A percentile compares a stretch with the other conserved stretches of the same genome.
phyloP scores from a whole-genome alignment of 306 rosid genomes.

The Begonia masoniana region DNA sequence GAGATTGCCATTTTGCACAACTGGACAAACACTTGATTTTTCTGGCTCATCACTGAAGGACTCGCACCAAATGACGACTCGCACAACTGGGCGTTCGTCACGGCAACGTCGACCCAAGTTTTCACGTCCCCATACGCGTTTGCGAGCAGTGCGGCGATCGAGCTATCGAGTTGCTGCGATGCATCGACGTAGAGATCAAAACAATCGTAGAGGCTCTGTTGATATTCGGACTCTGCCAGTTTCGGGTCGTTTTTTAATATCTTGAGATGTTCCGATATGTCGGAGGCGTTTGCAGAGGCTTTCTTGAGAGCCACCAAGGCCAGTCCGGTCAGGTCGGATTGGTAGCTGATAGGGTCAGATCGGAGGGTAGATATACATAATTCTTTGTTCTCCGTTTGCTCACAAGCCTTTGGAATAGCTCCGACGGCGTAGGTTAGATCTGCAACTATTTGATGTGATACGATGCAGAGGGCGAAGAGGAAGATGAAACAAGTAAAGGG shows the following conservation, averaged over 20 bases:
- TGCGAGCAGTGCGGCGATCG: constrained; percentile 4
- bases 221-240: background rate
- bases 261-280: constrained; percentile 16
- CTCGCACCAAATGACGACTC: background rate
- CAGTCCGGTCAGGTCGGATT: constrained; percentile 21
- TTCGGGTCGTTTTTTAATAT: constrained; percentile 4
- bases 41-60: background rate
- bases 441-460: constrained; percentile 3
- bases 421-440: background rate
- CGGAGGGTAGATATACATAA: constrained; percentile 13
- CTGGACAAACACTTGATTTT: constrained; percentile 11
- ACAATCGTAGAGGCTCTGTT: constrained; percentile 25
- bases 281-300: constrained; percentile 24
- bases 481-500: background rate
- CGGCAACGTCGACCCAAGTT: constrained; percentile 19
- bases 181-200: constrained; percentile 26
- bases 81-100: constrained; percentile 13
- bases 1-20: constrained; percentile 18
- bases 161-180: constrained; percentile 25
- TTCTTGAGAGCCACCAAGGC: constrained; percentile 16
- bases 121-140: constrained; percentile 11
- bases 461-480: constrained; percentile 10
- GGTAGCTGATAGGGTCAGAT: constrained; percentile 15
- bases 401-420: constrained; percentile 14
- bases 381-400: constrained; percentile 3